Conservation (phyloP, 768 basidiomycete genomes). For the Polyporus arcularius region DNA sequence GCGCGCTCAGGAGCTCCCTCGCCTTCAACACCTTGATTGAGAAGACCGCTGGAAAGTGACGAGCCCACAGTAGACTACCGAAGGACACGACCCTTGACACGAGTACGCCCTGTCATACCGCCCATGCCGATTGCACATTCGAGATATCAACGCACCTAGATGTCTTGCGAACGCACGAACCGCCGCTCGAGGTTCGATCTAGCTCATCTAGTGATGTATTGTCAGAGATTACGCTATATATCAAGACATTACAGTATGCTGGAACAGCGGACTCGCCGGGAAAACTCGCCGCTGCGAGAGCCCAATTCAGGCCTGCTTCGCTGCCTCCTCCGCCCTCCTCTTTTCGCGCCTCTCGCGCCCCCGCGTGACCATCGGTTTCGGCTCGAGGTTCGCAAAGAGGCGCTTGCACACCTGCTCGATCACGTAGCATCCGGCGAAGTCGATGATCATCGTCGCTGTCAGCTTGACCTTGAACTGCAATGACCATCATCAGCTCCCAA, state of each 20-base stretch:
- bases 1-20: no score
- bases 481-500: not conserved
- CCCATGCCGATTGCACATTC: no score
- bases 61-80: no score
- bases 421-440: slow-evolving; percentile 86
- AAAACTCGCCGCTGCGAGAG: not conserved
- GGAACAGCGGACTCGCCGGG: not conserved
- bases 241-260: slow-evolving; percentile 6
- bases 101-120: no score
- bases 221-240: slow-evolving; percentile 4
- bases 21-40: no score
- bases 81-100: no score
- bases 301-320: slow-evolving; percentile 11
- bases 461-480: slow-evolving; percentile 80
- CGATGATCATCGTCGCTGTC: slow-evolving; percentile 79
- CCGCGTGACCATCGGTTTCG: slow-evolving; percentile 79
- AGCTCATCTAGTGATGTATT: slow-evolving; percentile 11
- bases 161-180: no score
- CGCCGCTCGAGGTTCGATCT: no score
- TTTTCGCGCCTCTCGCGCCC: slow-evolving; percentile 78
- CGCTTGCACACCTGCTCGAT: slow-evolving; percentile 83
- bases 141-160: no score
- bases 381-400: slow-evolving; percentile 86
- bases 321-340: slow-evolving; percentile 16
- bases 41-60: no score